phyloP scores from a whole-genome alignment of 441 rosid species.

The Gossypium schwendimanii region DNA sequence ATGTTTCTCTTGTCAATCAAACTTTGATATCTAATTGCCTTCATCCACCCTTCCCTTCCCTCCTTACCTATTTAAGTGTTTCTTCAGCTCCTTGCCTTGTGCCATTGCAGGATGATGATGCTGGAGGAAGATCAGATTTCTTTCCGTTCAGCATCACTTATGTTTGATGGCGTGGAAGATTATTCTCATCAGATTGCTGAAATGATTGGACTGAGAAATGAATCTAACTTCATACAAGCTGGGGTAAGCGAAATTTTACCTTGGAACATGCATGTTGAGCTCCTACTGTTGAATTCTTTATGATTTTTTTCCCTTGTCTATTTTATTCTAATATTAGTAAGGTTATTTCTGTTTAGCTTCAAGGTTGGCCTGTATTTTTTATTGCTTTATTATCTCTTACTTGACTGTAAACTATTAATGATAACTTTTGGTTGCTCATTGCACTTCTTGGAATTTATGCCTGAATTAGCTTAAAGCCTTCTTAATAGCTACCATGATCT shows the following conservation, averaged over 20 bases:
- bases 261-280: background rate
- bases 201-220: slow-evolving; percentile 87
- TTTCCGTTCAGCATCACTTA: slow-evolving; percentile 76
- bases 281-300: background rate
- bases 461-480: background rate
- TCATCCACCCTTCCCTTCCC: background rate
- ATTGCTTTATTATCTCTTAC: background rate
- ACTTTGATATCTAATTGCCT: slow-evolving; percentile 1
- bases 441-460: background rate
- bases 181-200: slow-evolving; percentile 96
- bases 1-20: background rate
- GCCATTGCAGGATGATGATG: slow-evolving; percentile 86
- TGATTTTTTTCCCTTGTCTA: background rate
- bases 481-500: background rate
- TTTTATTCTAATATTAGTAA: background rate
- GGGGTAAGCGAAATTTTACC: slow-evolving; percentile 51
- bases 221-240: slow-evolving; percentile 70
- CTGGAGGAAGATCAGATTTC: slow-evolving; percentile 94
- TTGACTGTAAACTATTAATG: background rate
- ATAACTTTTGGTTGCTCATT: background rate
- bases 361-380: background rate
- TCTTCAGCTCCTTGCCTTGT: slow-evolving; percentile 7
- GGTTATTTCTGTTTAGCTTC: background rate
- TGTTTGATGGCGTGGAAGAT: slow-evolving; percentile 93
- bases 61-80: background rate